Percentiles rank a stretch among this genome's conserved stretches.
phyloP scores from a whole-genome alignment of 305 asterid genomes.

The Solanum chacoense region DNA sequence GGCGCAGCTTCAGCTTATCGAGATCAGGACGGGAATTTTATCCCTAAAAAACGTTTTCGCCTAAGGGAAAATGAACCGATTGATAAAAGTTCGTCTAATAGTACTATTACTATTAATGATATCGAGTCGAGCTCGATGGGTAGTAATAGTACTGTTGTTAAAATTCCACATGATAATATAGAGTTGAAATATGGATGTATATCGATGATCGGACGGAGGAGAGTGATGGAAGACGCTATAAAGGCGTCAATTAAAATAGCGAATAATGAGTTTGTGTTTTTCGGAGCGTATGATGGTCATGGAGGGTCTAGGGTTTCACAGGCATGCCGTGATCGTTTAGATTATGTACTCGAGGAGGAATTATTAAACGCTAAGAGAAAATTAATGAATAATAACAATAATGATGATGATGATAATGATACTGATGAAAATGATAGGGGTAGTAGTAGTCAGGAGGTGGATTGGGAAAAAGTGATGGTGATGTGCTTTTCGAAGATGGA shows the following conservation, averaged over 20 bases:
- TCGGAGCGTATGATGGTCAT: slow-evolving; percentile 48
- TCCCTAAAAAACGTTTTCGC: background rate
- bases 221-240: slow-evolving; percentile 53
- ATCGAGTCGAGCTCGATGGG: background rate
- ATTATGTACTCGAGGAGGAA: slow-evolving; percentile 22
- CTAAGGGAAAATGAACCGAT: background rate
- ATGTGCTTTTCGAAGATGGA: slow-evolving; percentile 32
- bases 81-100: background rate
- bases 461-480: slow-evolving; percentile 35
- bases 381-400: background rate
- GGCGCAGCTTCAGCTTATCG: background rate
- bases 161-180: background rate
- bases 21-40: rapidly evolving
- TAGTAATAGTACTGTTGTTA: background rate
- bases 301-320: slow-evolving; percentile 37
- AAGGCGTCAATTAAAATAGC: slow-evolving; percentile 14
- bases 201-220: slow-evolving; percentile 46
- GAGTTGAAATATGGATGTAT: slow-evolving; percentile 22
- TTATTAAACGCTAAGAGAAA: background rate
- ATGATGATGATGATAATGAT: background rate
- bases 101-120: background rate
- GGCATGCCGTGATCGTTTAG: slow-evolving; percentile 33
- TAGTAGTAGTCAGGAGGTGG: background rate
- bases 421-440: no score
- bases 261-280: slow-evolving; percentile 26